Evolutionary conservation across 2,329 filamentous ascomycete genomes (phyloP).

Genomic region (Fusarium sp.): DNA sequence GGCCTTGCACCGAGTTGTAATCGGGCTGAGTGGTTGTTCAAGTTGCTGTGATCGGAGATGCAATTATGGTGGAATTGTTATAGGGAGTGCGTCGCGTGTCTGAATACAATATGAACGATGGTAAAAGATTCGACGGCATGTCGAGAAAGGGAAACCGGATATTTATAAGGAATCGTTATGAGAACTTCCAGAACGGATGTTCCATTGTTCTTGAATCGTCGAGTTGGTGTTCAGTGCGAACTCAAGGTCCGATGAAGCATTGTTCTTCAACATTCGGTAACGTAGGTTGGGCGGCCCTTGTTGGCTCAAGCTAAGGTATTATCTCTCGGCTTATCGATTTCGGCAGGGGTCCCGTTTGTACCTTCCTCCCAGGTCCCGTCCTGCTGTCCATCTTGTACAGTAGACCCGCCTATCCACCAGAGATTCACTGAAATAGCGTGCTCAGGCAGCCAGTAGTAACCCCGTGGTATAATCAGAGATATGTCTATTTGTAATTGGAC

Average conservation of each 20-base stretch:
- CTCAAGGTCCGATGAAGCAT: slow-evolving; percentile 23
- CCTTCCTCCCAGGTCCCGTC: background rate
- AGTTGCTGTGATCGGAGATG: slow-evolving; percentile 14
- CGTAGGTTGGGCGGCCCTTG: slow-evolving; percentile 14
- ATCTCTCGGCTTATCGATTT: slow-evolving; percentile 44
- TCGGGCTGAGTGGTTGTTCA: slow-evolving; percentile 16
- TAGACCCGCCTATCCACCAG: background rate
- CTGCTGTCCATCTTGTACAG: background rate
- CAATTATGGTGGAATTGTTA: slow-evolving; percentile 24
- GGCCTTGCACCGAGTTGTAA: slow-evolving; percentile 18
- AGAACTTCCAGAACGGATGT: slow-evolving; percentile 16
- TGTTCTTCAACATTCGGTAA: slow-evolving; percentile 37
- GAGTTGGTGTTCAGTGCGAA: slow-evolving; percentile 32
- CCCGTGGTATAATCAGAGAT: background rate
- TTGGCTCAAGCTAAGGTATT: slow-evolving; percentile 14
- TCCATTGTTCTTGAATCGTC: slow-evolving; percentile 30
- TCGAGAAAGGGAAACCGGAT: slow-evolving; percentile 19
- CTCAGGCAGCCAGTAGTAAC: background rate
- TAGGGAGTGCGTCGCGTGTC: slow-evolving; percentile 45
- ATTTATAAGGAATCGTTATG: slow-evolving; percentile 30
- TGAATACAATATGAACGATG: slow-evolving; percentile 28
- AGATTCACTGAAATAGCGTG: slow-evolving; percentile 11
- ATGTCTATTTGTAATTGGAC: slow-evolving; percentile 4
- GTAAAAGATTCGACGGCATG: slow-evolving; percentile 37
- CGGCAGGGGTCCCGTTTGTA: slow-evolving; percentile 24